A percentile compares a stretch with the other conserved stretches of the same genome.
Evolutionary conservation across 2,329 filamentous ascomycete species (phyloP).

Genomic region (Nemania serpens): DNA sequence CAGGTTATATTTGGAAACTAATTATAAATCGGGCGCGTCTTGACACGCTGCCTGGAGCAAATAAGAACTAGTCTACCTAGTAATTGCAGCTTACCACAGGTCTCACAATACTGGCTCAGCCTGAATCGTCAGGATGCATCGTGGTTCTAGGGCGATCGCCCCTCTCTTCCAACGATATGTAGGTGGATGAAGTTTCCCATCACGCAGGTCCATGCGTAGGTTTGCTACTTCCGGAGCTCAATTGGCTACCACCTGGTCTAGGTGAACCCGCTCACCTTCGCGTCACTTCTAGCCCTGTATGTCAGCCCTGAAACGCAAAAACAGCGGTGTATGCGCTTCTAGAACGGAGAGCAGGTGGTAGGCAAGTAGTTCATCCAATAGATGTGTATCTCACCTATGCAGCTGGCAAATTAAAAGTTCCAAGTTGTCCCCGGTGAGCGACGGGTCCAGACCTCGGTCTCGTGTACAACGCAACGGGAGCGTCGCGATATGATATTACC

Average conservation of each 20-base stretch:
- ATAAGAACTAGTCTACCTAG: too few relatives aligned
- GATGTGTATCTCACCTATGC: conserved; percentile 16
- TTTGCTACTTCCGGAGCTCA: conserved; percentile 9
- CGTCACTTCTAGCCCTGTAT: conserved; percentile 10
- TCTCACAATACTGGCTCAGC: neutral
- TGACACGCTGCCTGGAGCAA: neutral
- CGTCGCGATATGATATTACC: conserved; percentile 13
- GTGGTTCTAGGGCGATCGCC: conserved; percentile 3
- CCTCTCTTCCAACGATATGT: neutral
- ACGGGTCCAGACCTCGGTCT: conserved; percentile 8
- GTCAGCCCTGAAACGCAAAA: conserved; percentile 23
- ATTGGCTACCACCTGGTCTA: conserved; percentile 8
- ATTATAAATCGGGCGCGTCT: conserved; percentile 14
- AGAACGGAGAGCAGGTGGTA: neutral
- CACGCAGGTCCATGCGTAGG: too few relatives aligned
- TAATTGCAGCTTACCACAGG: neutral
- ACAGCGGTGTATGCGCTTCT: conserved; percentile 25
- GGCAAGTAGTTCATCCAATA: neutral
- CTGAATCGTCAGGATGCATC: conserved; percentile 5
- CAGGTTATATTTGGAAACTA: conserved; percentile 27
- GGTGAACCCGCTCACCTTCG: conserved; percentile 17
- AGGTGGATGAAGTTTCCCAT: too few relatives aligned
- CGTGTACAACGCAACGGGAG: conserved; percentile 16
- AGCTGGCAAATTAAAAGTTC: conserved; percentile 11
- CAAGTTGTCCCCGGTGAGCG: conserved; percentile 6